phyloP scores from a whole-genome alignment of 495 filamentous ascomycete species.

The Aspergillus campestris region DNA sequence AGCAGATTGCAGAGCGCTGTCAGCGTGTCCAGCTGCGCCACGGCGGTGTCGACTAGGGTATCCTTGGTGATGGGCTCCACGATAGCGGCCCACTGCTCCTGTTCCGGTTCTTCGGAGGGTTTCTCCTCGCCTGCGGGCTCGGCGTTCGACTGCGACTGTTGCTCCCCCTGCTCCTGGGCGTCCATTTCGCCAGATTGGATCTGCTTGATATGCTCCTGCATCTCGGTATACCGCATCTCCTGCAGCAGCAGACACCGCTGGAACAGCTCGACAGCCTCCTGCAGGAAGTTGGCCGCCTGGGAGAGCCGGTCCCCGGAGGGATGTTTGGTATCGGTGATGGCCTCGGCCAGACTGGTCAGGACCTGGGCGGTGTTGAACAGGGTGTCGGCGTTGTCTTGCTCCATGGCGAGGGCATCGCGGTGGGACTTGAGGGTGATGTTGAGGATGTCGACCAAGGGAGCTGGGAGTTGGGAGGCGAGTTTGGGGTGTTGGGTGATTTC shows the following conservation, averaged over 20 bases:
- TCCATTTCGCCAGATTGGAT: constrained; percentile 31
- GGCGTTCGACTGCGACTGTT: constrained; percentile 8
- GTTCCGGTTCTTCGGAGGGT: constrained; percentile 34
- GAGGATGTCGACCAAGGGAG: constrained; percentile 42
- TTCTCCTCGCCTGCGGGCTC: constrained; percentile 10
- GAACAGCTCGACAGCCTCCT: constrained; percentile 56
- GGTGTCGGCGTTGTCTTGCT: constrained; percentile 54
- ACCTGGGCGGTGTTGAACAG: constrained; percentile 66
- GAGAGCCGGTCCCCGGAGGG: constrained; percentile 30
- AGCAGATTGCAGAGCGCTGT: constrained; percentile 49
- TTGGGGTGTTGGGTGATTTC: constrained; percentile 54
- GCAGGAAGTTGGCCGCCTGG: constrained; percentile 39
- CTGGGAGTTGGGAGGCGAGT: constrained; percentile 45
- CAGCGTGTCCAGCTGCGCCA: constrained; percentile 53
- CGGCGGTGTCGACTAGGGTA: constrained; percentile 54
- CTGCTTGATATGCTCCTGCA: constrained; percentile 35
- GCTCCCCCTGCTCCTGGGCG: constrained; percentile 9
- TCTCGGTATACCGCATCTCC: constrained; percentile 47
- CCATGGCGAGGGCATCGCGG: constrained; percentile 46
- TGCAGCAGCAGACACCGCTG: constrained; percentile 52
- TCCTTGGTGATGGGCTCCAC: constrained; percentile 53
- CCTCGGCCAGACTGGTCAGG: constrained; percentile 55
- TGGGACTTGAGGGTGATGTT: constrained; percentile 51
- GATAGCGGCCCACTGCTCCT: constrained; percentile 54
- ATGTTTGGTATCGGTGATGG: constrained; percentile 39